These are phyloP conservation scores for Cryptococcus sp. DNA, from an alignment of 1,284 basidiomycete genomes.

Conservation along the genomic window DNA sequence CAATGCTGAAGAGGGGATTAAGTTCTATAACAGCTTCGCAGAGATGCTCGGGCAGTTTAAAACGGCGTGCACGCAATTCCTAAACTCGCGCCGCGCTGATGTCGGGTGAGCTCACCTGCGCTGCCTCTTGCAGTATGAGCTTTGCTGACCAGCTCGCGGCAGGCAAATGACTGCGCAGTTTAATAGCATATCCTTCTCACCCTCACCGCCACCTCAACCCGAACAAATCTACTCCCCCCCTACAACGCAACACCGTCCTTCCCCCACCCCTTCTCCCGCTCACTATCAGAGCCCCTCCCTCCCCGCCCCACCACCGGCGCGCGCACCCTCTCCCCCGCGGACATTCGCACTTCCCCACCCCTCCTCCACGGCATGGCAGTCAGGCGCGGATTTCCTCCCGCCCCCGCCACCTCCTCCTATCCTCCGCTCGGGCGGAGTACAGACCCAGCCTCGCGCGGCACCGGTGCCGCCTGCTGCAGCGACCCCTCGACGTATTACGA, in stretches of 20 bases:
- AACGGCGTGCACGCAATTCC: conserved; percentile 70
- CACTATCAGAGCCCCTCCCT: conserved; percentile 10
- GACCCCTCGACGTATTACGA: conserved; percentile 38
- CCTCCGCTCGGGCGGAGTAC: conserved; percentile 39
- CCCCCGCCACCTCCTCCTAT: conserved; percentile 46
- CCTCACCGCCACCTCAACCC: conserved; percentile 9
- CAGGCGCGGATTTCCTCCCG: conserved; percentile 42
- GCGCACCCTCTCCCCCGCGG: conserved; percentile 14
- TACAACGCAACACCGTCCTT: background rate
- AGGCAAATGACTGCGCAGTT: conserved; percentile 24
- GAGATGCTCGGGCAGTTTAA: conserved; percentile 69
- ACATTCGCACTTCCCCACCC: conserved; percentile 33
- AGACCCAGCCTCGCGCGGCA: conserved; percentile 22
- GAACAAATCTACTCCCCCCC: background rate
- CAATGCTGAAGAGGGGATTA: conserved; percentile 83
- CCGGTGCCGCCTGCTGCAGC: conserved; percentile 20
- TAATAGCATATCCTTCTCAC: conserved; percentile 16
- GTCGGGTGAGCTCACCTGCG: conserved; percentile 37
- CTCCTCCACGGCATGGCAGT: conserved; percentile 40
- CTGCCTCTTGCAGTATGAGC: background rate
- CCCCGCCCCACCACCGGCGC: conserved; percentile 8
- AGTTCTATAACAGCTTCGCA: conserved; percentile 82
- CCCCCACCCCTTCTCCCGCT: conserved; percentile 8
- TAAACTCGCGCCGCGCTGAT: conserved; percentile 62
- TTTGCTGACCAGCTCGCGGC: background rate